Evolutionary conservation across 371 early-diverging fungal genomes (phyloP).

Genomic region (Mortierella sp.): DNA sequence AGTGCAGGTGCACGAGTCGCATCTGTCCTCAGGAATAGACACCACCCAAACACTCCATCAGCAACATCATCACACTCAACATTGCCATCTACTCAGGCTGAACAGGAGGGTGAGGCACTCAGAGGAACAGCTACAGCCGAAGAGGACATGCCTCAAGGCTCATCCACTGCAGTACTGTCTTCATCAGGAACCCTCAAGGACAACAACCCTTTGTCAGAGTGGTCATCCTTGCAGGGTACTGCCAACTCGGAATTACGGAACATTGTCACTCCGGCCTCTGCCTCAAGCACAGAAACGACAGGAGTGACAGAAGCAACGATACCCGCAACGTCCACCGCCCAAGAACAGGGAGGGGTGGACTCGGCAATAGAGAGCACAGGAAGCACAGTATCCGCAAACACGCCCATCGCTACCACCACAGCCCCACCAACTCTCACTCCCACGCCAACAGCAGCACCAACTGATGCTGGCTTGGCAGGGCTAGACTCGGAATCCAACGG

Average conservation of each 20-base stretch:
- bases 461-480: not conserved
- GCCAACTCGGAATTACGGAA: not conserved
- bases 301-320: not conserved
- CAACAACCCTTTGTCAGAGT: not conserved
- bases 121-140: not conserved
- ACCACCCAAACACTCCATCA: slow-evolving; percentile 1
- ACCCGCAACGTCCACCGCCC: not conserved
- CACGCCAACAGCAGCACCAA: not conserved
- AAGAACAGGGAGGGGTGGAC: not conserved
- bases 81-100: not conserved
- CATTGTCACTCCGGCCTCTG: not conserved
- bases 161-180: not conserved
- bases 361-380: not conserved
- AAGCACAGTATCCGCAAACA: not conserved
- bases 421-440: not conserved
- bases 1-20: not conserved
- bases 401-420: not conserved
- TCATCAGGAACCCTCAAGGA: not conserved
- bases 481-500: slow-evolving; percentile 33
- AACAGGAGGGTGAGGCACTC: not conserved
- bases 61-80: not conserved
- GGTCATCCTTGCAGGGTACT: not conserved
- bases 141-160: not conserved
- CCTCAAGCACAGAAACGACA: not conserved
- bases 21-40: slow-evolving; percentile 3